Conservation (phyloP, 2,329 filamentous ascomycete species). For the Trichoderma sp. region DNA sequence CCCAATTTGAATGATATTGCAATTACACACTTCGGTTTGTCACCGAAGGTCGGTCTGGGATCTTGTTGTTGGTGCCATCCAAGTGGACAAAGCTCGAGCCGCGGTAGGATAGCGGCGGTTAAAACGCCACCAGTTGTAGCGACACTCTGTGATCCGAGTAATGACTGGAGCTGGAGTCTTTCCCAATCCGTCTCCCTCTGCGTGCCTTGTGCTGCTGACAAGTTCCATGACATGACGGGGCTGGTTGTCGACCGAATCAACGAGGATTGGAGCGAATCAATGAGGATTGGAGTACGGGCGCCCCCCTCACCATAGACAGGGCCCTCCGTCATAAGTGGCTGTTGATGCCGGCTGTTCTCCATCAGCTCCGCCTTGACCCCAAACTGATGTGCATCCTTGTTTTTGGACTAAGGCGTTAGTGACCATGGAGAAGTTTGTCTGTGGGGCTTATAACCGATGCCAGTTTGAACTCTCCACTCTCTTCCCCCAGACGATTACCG, state of each 20-base stretch:
- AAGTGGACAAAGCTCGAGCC: not conserved
- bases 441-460: slow-evolving; percentile 7
- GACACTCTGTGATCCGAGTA: not conserved
- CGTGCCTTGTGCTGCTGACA: not conserved
- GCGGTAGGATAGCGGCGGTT: not conserved
- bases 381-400: slow-evolving; percentile 16
- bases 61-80: not conserved
- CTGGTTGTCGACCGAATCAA: not conserved
- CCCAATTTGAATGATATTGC: not conserved
- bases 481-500: not conserved
- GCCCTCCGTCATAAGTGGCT: slow-evolving; percentile 5
- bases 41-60: not conserved
- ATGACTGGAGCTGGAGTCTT: not conserved
- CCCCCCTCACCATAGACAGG: not conserved
- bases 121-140: not conserved
- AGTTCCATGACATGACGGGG: not conserved
- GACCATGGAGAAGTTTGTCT: not conserved
- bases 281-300: not conserved
- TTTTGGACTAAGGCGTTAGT: not conserved
- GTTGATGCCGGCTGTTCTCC: slow-evolving; percentile 8
- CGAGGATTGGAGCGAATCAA: not conserved
- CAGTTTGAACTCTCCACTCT: not conserved
- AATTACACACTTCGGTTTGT: not conserved
- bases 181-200: not conserved
- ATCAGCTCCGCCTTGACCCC: slow-evolving; percentile 9